Base-by-base conservation (phyloP, 1,139 yeast species). In the Yamadazyma triangularis region DNA sequence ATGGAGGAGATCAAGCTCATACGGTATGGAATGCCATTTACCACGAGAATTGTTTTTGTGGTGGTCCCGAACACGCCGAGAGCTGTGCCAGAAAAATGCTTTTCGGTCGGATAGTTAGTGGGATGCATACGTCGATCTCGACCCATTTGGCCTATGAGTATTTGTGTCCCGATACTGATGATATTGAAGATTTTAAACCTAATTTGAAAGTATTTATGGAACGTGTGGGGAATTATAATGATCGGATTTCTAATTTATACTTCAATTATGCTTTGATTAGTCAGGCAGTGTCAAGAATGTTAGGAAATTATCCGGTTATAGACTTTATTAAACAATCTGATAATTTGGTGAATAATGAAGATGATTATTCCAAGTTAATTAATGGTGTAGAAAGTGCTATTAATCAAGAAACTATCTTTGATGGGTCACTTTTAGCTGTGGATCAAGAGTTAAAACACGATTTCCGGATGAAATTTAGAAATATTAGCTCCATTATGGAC, bases 91-190 rank as follows among this genome's bases (percentile, higher is more conserved):
- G 97, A 93, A 49, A 91, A 89, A 61, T 79, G 88, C 44, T 76
- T 88, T 93, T 93, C 51, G 89, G 83, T 60, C 73, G 95, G 42
- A 61, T 93, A 34, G 70, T 93, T 13, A 81, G 94, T 27, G 99
- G 99, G 2, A 75, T 93, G 83, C 99, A 93, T 55, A 88, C 96
- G 2, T 86, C 96, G 4, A 88, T 93, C 41, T 93, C 95, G 8
- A 88, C 95, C 2, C 99, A 93, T 58, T 67, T 93, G 38, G 79
- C 95, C 16, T 85, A 84, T 50, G 96, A 91, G 48, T 87, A 70
- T 86, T 50, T 73, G 86, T 18, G 20, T 9, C 20, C 20, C 25
- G 73, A 71, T 23, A 74, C 86, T 2, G 91, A 87, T 23, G 75
- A 76, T 33, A 73, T 87, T 2, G 89, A 86, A 23, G 74, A 75